These are phyloP conservation scores for Croton laevigatus DNA, from an alignment of 441 rosid genomes.

Conservation along the genomic window DNA sequence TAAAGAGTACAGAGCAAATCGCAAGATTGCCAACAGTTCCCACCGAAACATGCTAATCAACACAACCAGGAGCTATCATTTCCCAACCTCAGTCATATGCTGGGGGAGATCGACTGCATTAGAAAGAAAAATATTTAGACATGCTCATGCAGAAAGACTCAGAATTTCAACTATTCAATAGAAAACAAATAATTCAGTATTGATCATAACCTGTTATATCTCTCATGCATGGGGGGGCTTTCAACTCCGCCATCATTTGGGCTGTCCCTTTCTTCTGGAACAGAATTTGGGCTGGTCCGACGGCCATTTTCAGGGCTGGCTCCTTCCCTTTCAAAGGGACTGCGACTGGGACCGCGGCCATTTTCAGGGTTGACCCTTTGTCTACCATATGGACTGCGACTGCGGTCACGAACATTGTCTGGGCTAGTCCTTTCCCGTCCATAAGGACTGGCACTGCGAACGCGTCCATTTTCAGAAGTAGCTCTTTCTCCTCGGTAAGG, in stretches of 20 bases:
- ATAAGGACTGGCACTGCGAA: conserved; percentile 45
- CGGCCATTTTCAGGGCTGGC: conserved; percentile 36
- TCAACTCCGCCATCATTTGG: conserved; percentile 39
- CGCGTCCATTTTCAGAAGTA: conserved; percentile 42
- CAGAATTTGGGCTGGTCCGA: conserved; percentile 42
- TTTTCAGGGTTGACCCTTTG: conserved; percentile 35
- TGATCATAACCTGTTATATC: conserved; percentile 49
- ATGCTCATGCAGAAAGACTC: too few relatives aligned
- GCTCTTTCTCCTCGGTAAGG: conserved; percentile 45
- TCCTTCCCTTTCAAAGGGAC: conserved; percentile 41
- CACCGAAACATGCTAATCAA: neutral
- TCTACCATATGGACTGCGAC: conserved; percentile 41
- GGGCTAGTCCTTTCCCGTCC: conserved; percentile 35
- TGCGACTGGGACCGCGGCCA: conserved; percentile 35
- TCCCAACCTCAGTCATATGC: conserved; percentile 40
- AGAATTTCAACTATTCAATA: neutral
- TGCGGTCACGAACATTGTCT: conserved; percentile 31
- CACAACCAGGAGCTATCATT: conserved; percentile 2
- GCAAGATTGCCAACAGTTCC: neutral
- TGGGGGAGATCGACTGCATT: conserved; percentile 51
- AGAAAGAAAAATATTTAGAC: neutral
- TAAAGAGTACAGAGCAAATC: neutral
- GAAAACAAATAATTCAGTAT: neutral
- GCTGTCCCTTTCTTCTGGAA: conserved; percentile 32
- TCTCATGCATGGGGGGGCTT: conserved; percentile 63